Base-by-base conservation (phyloP, 352 stramenopile genomes). In the Pythium aquatile region DNA sequence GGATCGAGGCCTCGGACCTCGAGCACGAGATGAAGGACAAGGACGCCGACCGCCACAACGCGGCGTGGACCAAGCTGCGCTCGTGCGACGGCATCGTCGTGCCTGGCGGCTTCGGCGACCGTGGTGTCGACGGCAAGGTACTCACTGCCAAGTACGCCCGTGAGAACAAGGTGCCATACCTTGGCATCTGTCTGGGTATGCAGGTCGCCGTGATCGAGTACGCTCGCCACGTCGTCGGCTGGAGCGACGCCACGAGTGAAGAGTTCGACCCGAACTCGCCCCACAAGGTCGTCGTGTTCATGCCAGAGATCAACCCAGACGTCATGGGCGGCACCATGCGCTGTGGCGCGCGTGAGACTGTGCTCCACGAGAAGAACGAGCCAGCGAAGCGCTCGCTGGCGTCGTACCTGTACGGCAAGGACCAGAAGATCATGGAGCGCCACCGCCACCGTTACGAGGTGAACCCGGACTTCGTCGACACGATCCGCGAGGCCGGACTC, bases 251-350 rank as follows among this genome's bases (percentile, higher is more conserved):
- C 60, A 98, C 98, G 77, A 98, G 90, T 53, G 91, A 97, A 57
- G 97, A 99, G 77, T 99, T 99, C 68, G 71, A 94, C 60, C 77
- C 88, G 48, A 70, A 90, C 40, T 78, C 87, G 24, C 68, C 85
- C 33, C 83, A 98, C 74, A 96, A 96, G 66, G 95, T 99, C 37
- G 93, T 99, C n/a, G 82, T 99, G 55, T 99, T 99, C 79, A 99
- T 99, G 98, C 98, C 98, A 2, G 98, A 99, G 83, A 98, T 99
- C 73, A 97, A 99, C 77, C 85, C 82, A 5, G 90, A 97, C 47
- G 86, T 96, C 42, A 99, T 99, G 97, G 98, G 98, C 47, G 98
- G 98, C 60, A 99, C 97, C 11, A 99, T 99, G 98, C 94, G 98
- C 58, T 94, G 99, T n/a, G 98, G 98, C 56, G 96, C 89, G 48